Evolutionary conservation across 305 asterid genomes (phyloP), one percentile per base, ranked within the genome.

Genomic region (Solanum hybrid): DNA sequence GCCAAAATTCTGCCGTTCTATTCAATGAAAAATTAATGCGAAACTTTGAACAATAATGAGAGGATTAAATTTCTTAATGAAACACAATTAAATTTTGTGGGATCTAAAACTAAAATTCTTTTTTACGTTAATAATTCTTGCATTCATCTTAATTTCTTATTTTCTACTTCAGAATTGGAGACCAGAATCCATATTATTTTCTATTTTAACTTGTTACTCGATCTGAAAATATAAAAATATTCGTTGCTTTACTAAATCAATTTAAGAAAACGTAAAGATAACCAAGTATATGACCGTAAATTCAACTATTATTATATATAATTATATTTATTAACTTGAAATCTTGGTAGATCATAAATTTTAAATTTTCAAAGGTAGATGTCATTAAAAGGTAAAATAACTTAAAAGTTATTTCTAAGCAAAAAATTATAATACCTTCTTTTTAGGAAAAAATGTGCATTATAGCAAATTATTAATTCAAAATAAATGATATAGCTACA

Each of bases 1-100:
- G 7, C 1, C 3, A 68, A 68, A n/a, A 2, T n/a, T 2, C 1
- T 68, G 31, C 0, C 3, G 3, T 68, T 68, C 15, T 68, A 68
- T 68, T 24, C 5, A 1, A 24, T 8, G 3, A 10, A 0, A 68
- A 68, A 68, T 4, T 68, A 65, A 22, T 22, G 0, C 1, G 6
- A 4, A 68, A 68, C 0, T 4, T n/a, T n/a, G 1, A n/a, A 3
- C 27, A n/a, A 65, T 0, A 65, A n/a, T n/a, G 31, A 68, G 15
- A n/a, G 7, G 29, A 68, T 68, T 68, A 68, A 68, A n/a, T 68
- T n/a, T 10, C 3, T n/a, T n/a, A n/a, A 68, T 9, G 15, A 68
- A 0, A 68, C 14, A n/a, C 14, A n/a, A 10, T n/a, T 4, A 1
- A n/a, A 68, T n/a, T 68, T n/a, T 68, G 14, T 10, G 15, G 76